Percentiles rank a stretch among this genome's conserved stretches.
Evolutionary conservation across 441 rosid species (phyloP).

Genomic region (Melastoma candidum): DNA sequence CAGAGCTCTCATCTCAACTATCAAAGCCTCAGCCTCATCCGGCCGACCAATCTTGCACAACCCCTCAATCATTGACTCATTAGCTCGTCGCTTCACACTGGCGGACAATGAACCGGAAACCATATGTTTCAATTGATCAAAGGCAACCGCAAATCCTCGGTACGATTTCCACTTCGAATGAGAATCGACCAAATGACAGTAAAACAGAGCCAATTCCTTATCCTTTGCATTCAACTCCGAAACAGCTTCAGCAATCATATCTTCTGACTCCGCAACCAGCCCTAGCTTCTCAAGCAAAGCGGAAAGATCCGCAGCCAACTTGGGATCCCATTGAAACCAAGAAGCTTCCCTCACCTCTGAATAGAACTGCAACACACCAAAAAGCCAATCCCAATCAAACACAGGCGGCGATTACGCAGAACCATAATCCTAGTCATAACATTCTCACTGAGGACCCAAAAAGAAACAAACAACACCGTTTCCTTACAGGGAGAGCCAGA

Average conservation of each 20-base stretch:
- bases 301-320: conserved; percentile 54
- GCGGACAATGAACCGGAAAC: conserved; percentile 36
- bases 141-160: conserved; percentile 40
- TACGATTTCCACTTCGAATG: conserved; percentile 35
- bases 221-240: conserved; percentile 34
- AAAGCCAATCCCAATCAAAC: background rate
- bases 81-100: conserved; percentile 54
- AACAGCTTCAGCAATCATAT: conserved; percentile 34
- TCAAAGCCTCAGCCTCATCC: conserved; percentile 46
- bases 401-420: background rate
- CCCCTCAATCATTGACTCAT: conserved; percentile 48
- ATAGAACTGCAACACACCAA: conserved; percentile 38
- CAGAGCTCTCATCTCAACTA: conserved; percentile 36
- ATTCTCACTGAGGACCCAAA: background rate
- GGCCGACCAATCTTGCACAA: conserved; percentile 62
- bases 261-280: conserved; percentile 27
- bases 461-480: background rate
- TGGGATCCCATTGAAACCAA: conserved; percentile 85
- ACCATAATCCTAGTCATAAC: background rate
- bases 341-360: conserved; percentile 46
- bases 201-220: conserved; percentile 49
- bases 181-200: conserved; percentile 50
- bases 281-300: conserved; percentile 57
- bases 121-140: conserved; percentile 28
- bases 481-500: conserved; percentile 52